A percentile compares a stretch with the other conserved stretches of the same genome.
These are phyloP conservation scores for Podospora conica DNA, from an alignment of 495 filamentous ascomycete species.

Conservation along the genomic window DNA sequence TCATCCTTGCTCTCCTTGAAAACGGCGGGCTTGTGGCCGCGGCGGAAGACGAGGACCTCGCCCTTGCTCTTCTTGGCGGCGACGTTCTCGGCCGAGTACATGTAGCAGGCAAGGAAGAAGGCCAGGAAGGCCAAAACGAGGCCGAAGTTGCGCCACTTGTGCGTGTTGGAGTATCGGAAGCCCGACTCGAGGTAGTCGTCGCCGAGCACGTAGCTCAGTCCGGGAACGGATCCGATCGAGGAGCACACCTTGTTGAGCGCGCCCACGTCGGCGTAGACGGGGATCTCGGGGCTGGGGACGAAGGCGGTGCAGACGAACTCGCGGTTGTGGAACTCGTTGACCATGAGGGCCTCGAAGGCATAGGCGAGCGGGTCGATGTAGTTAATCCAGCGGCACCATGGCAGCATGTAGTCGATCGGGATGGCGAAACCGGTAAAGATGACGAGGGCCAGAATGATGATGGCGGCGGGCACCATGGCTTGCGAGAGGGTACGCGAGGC, in stretches of 20 bases:
- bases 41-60: slow-evolving; percentile 81
- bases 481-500: slow-evolving; percentile 71
- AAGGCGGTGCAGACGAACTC: slow-evolving; percentile 56
- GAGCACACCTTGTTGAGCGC: slow-evolving; percentile 50
- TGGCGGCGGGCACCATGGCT: slow-evolving; percentile 74
- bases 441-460: slow-evolving; percentile 75
- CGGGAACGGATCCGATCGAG: slow-evolving; percentile 55
- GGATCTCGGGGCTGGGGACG: slow-evolving; percentile 46
- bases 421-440: slow-evolving; percentile 91
- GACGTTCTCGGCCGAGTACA: slow-evolving; percentile 67
- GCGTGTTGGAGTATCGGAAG: slow-evolving; percentile 53
- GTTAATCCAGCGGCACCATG: slow-evolving; percentile 83
- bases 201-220: slow-evolving; percentile 49
- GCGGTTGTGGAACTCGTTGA: slow-evolving; percentile 76
- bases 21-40: slow-evolving; percentile 58
- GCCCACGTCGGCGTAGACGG: slow-evolving; percentile 42
- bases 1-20: slow-evolving; percentile 51
- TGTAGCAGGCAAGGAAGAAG: slow-evolving; percentile 59
- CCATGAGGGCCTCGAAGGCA: slow-evolving; percentile 80
- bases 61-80: slow-evolving; percentile 76
- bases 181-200: slow-evolving; percentile 59
- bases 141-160: slow-evolving; percentile 79
- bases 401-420: slow-evolving; percentile 67
- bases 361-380: slow-evolving; percentile 83
- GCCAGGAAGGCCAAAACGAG: slow-evolving; percentile 71